These are phyloP conservation scores for Mortierella polycephala DNA, from an alignment of 371 early-diverging fungal species.

Conservation along the genomic window DNA sequence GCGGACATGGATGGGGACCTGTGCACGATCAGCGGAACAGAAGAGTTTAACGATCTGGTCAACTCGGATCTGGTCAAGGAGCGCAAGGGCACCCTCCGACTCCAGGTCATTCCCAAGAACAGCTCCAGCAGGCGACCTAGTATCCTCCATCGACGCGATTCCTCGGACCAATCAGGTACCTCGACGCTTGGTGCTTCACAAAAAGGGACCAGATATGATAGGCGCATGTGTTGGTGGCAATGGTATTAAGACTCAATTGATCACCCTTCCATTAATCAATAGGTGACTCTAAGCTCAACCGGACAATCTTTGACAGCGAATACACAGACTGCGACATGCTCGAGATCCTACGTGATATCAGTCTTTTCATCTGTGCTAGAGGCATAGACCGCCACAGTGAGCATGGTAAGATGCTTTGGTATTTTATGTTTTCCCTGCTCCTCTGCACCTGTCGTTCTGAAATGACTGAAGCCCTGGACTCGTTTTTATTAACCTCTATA, in stretches of 20 bases:
- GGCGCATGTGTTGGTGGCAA: not conserved
- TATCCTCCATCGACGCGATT: conserved; percentile 40
- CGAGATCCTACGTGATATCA: conserved; percentile 61
- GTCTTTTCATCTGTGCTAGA: conserved; percentile 54
- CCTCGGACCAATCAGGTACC: conserved; percentile 49
- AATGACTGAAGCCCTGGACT: not conserved
- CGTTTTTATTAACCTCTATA: conserved; percentile 2
- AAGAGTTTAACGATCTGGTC: conserved; percentile 48
- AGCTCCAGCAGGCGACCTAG: conserved; percentile 23
- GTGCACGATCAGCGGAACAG: conserved; percentile 43
- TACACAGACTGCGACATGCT: conserved; percentile 53
- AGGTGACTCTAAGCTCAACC: conserved; percentile 11
- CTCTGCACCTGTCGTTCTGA: not conserved
- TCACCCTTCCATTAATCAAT: not conserved
- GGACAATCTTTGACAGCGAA: conserved; percentile 38
- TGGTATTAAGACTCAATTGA: not conserved
- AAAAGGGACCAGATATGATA: not conserved
- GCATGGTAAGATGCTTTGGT: conserved; percentile 3
- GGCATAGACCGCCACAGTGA: conserved; percentile 48
- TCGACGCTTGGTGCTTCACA: conserved; percentile 26
- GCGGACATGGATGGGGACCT: conserved; percentile 49
- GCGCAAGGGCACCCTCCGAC: conserved; percentile 34
- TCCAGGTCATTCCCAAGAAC: conserved; percentile 31
- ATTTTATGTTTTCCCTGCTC: not conserved
- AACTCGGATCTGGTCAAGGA: conserved; percentile 48